Evolutionary conservation across 2,329 filamentous ascomycete genomes (phyloP).

Genomic region (Colletotrichum cereale): DNA sequence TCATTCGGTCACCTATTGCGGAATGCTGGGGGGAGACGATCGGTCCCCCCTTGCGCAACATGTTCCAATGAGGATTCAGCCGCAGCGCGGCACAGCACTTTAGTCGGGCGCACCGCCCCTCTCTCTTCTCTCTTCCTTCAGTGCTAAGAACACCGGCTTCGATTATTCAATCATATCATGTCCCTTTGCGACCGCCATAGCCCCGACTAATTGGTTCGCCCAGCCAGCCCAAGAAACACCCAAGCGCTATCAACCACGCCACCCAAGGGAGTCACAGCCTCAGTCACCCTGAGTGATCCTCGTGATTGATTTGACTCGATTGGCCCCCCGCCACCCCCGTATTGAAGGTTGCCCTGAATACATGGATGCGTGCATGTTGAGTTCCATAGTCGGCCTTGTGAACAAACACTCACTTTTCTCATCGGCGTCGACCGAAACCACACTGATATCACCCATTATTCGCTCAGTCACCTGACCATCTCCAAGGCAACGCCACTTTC

Average conservation of each 20-base stretch:
- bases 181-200: neutral
- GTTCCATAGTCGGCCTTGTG: neutral
- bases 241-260: slow-evolving; percentile 2
- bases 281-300: neutral
- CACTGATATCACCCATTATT: neutral
- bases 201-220: neutral
- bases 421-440: slow-evolving; percentile 1
- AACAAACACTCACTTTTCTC: neutral
- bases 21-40: neutral
- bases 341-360: neutral
- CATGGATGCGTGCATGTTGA: neutral
- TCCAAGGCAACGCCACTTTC: neutral
- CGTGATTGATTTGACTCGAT: neutral
- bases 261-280: slow-evolving; percentile 1
- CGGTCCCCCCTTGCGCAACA: neutral
- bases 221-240: slow-evolving; percentile 5
- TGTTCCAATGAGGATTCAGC: neutral
- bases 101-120: slow-evolving; percentile 14
- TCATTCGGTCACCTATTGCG: slow-evolving; percentile 16
- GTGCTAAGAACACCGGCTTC: neutral
- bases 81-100: slow-evolving; percentile 7
- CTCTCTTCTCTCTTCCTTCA: too few species aligned
- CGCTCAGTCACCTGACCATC: neutral
- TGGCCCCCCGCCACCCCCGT: neutral
- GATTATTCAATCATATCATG: neutral